Conservation (phyloP, 495 filamentous ascomycete genomes). For the Chlorociboria aeruginascens region DNA sequence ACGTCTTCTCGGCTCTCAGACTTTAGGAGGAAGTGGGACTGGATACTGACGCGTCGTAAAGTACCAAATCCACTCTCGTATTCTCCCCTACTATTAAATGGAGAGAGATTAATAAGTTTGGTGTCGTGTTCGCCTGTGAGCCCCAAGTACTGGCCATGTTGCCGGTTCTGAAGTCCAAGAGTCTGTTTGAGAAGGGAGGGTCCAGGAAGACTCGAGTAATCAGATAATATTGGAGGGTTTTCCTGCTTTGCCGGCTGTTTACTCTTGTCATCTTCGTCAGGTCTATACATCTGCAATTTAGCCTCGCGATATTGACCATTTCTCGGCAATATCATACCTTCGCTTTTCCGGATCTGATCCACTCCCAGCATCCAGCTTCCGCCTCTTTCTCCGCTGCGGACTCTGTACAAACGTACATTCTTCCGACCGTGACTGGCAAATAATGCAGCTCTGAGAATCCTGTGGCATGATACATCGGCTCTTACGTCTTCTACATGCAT, state of each 20-base stretch:
- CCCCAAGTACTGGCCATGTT: constrained; percentile 51
- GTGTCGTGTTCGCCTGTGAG: constrained; percentile 63
- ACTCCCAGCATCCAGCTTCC: constrained; percentile 46
- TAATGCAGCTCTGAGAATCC: constrained; percentile 46
- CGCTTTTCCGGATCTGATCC: constrained; percentile 36
- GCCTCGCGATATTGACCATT: constrained; percentile 1
- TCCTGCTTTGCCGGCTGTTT: constrained; percentile 28
- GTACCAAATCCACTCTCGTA: constrained; percentile 51
- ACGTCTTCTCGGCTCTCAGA: constrained; percentile 49
- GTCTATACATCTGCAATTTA: constrained; percentile 17
- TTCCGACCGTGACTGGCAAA: constrained; percentile 47
- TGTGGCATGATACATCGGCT: constrained; percentile 83
- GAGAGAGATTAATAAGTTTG: constrained; percentile 56
- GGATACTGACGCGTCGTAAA: constrained; percentile 65
- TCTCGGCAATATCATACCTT: constrained; percentile 32
- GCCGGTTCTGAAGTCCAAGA: constrained; percentile 48
- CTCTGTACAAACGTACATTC: constrained; percentile 54
- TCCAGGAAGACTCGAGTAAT: constrained; percentile 44
- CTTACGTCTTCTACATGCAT: constrained; percentile 67
- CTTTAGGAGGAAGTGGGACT: constrained; percentile 75
- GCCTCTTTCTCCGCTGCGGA: constrained; percentile 59
- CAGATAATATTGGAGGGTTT: constrained; percentile 35
- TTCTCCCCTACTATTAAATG: constrained; percentile 60
- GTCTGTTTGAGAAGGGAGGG: constrained; percentile 48
- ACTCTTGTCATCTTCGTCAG: constrained; percentile 4